Conservation (phyloP, 306 rosid species). For the Amphicarpaea edgeworthii region DNA sequence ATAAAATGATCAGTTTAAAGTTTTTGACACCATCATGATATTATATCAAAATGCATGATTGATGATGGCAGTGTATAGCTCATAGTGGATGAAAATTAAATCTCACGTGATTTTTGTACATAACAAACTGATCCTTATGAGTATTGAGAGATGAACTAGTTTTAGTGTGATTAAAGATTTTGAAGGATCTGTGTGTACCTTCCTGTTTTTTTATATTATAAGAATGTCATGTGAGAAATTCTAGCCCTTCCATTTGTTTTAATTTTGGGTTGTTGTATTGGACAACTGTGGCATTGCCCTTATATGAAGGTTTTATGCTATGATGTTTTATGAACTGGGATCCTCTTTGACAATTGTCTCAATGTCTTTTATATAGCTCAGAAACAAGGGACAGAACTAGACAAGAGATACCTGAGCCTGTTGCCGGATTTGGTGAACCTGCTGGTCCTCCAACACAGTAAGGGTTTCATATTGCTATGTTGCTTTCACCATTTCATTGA, state of each 20-base stretch:
- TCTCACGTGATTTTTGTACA: not conserved
- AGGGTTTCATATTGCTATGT: constrained; percentile 44
- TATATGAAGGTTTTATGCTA: constrained; percentile 12
- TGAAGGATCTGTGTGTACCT: constrained; percentile 1
- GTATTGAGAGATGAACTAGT: not conserved
- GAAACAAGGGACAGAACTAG: constrained; percentile 54
- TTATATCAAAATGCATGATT: constrained; percentile 8
- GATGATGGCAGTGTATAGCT: not conserved
- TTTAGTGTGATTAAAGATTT: constrained; percentile 2
- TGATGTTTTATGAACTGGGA: not conserved
- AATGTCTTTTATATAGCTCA: constrained; percentile 54
- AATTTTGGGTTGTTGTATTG: constrained; percentile 5
- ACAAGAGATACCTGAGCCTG: constrained; percentile 47
- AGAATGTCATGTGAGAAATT: not conserved
- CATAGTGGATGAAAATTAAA: not conserved
- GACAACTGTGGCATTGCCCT: not conserved
- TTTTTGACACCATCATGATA: not conserved
- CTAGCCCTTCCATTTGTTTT: not conserved
- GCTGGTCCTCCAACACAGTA: constrained; percentile 55
- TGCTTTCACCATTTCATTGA: not conserved
- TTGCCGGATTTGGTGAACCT: constrained; percentile 52
- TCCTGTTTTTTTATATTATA: constrained; percentile 4
- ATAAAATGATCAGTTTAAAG: not conserved
- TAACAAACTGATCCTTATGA: not conserved
- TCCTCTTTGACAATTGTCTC: constrained; percentile 11